Evolutionary conservation across 1,284 basidiomycete genomes (phyloP), one percentile per base, ranked within the genome.

Genomic region (Exobasidium rhododendri): DNA sequence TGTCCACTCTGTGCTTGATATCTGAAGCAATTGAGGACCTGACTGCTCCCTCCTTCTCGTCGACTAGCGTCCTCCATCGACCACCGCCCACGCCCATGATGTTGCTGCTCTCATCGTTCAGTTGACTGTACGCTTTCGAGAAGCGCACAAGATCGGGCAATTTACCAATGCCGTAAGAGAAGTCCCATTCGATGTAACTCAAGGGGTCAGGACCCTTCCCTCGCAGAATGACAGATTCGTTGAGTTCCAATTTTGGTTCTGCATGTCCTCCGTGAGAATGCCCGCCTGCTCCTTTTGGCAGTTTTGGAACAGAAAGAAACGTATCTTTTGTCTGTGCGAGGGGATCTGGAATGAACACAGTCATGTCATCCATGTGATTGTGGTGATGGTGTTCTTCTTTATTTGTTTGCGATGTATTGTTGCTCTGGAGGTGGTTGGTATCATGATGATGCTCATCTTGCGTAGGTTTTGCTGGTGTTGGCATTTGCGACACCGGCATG

Each of bases 181-280:
- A 75, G 67, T 78, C 75, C 75, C 75, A 78, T 50, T 78, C 75
- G 35, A 77, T 59, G 59, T 78, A 77, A 65, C 72, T 75, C 43
- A 78, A 70, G n/a, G 75, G 73, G 20, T 73, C 71, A 7, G 75
- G 67, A 26, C 75, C 75, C 54, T 76, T 72, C n/a, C 65, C 52
- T 5, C 61, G 54, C 58, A 75, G 72, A 31, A 78, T 63, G 1
- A 50, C 50, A 6, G 73, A 72, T 58, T 78, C 75, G 61, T 78
- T 75, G 45, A 78, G 63, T 35, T 63, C 32, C 14, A 61, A 47
- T 49, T 54, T 50, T 4, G 61, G 53, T 32, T 60, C 64, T 14
- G 63, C 65, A 17, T 62, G 45, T 22, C 11, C 28, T 45, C 51
- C 67, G 26, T 73, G 71, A 20, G 60, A 60, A 53, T 73, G 69